Evolutionary conservation across 2,329 filamentous ascomycete genomes (phyloP), one percentile per base, ranked within the genome.

Genomic region (Neofusicoccum umdonicola): DNA sequence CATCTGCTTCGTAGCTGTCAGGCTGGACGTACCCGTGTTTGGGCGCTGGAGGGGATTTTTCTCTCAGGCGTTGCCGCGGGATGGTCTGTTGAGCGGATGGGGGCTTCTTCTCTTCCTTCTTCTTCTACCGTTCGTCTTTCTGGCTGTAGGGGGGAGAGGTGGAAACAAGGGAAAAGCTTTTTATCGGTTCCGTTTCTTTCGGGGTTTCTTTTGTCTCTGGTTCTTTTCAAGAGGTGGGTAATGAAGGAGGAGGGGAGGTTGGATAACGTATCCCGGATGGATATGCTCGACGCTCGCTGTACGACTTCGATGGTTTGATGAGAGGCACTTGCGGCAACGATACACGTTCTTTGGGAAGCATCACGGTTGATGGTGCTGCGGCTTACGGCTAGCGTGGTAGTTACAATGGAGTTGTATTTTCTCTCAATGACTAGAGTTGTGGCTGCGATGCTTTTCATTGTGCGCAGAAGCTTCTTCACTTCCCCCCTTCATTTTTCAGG

Each of bases 21-120:
- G 54, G 54, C 54, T 58, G 39, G 54, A 15, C 39, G 39, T 58
- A 58, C 22, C 54, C 22, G 27, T 7, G 54, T 19, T 58, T 58
- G 54, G 54, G 54, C 27, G 15, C 19, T 27, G 12, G 39, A 27
- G 19, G 39, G 7, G 41, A 44, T 31, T 9, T 4, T 52, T 37
- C 15, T 15, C 9, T 12, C 50, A 19, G 48, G 34, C 54, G 54
- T 58, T 58, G 39, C 54, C 39, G 54, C 44, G 54, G 39, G 54
- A 58, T 44, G 54, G 54, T 58, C 19, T 15, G 22, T 15, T 34
- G 39, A 35, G 54, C 15, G 54, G 39, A 31, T 58, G 41, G 12
- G 15, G 9, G 19, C 19, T 15, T 17, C 41, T 8, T 17, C 42
- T 17, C 2, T 39, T 11, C n/a, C 15, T 17, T 17, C 12, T 44